phyloP scores from a whole-genome alignment of 2,329 filamentous ascomycete genomes.

The Calcarisporium arbuscula region DNA sequence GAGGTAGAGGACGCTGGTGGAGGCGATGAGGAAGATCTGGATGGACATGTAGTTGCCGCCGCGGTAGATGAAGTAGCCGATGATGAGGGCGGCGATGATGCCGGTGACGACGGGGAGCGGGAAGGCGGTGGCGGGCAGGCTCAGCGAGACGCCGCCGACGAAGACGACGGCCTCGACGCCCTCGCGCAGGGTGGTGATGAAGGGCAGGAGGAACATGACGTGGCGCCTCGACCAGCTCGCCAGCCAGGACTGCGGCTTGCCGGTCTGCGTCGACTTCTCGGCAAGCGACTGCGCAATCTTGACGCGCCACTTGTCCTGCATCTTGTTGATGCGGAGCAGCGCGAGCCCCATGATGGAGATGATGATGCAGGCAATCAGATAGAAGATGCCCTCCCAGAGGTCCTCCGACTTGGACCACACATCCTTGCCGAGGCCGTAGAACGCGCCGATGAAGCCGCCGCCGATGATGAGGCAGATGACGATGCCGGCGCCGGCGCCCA shows the following conservation, averaged over 20 bases:
- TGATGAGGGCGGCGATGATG: constrained; percentile 51
- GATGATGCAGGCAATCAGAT: constrained; percentile 60
- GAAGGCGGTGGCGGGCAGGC: constrained; percentile 60
- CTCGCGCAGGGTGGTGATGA: constrained; percentile 71
- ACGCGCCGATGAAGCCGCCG: constrained; percentile 58
- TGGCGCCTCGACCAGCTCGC: constrained; percentile 61
- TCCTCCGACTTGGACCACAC: constrained; percentile 57
- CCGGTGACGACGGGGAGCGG: constrained; percentile 65
- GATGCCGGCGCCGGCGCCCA: constrained; percentile 52
- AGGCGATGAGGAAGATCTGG: constrained; percentile 70
- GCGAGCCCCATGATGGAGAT: constrained; percentile 68
- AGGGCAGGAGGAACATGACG: constrained; percentile 70
- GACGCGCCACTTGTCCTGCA: constrained; percentile 70
- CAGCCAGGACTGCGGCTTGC: constrained; percentile 23
- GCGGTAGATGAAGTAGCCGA: constrained; percentile 64
- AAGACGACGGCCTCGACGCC: constrained; percentile 76
- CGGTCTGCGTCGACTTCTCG: constrained; percentile 36
- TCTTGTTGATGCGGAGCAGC: constrained; percentile 67
- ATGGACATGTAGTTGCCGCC: constrained; percentile 24
- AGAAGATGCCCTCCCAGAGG: constrained; percentile 68
- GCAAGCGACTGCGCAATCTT: constrained; percentile 61
- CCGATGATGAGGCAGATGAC: constrained; percentile 57
- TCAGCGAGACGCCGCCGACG: constrained; percentile 67
- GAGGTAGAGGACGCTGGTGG: constrained; percentile 74
- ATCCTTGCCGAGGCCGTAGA: constrained; percentile 60